A percentile compares a stretch with the other conserved stretches of the same genome.
Conservation (phyloP, 2,329 filamentous ascomycete species). For the Phialophora verrucosa region DNA sequence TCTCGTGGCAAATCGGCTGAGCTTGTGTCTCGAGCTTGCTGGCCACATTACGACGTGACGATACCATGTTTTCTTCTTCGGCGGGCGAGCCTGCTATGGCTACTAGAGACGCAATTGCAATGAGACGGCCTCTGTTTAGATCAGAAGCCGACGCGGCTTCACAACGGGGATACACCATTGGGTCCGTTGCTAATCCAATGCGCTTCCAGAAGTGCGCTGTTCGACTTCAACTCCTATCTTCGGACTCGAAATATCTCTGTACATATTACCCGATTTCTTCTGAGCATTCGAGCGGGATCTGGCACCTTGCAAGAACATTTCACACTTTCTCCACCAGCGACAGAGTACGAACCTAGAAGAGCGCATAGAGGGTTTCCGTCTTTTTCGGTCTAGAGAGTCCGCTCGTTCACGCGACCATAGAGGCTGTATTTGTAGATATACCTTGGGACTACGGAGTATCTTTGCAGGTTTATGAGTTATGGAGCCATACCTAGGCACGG, state of each 20-base stretch:
- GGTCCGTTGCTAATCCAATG: neutral
- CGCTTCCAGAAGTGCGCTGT: neutral
- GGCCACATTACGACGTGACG: slow-evolving; percentile 5
- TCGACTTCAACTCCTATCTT: neutral
- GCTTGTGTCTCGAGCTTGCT: neutral
- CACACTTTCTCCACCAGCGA: neutral
- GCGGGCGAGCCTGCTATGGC: neutral
- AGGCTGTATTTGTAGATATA: neutral
- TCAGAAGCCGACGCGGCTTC: neutral
- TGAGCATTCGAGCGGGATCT: neutral
- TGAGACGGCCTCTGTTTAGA: neutral
- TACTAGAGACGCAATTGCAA: neutral
- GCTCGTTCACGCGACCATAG: neutral
- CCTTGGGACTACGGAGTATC: neutral
- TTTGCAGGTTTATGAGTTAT: neutral
- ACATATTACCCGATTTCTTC: neutral
- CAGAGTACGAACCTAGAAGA: neutral
- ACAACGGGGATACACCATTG: neutral
- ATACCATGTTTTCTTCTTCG: neutral
- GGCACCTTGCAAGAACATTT: neutral
- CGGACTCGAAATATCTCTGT: neutral
- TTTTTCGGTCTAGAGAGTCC: neutral
- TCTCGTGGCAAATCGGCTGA: slow-evolving; percentile 22
- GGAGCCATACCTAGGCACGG: neutral
- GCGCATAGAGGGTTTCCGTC: neutral